Percentiles rank a stretch among this genome's conserved stretches.
Conservation (phyloP, 306 rosid species). For the Morella rubra region DNA sequence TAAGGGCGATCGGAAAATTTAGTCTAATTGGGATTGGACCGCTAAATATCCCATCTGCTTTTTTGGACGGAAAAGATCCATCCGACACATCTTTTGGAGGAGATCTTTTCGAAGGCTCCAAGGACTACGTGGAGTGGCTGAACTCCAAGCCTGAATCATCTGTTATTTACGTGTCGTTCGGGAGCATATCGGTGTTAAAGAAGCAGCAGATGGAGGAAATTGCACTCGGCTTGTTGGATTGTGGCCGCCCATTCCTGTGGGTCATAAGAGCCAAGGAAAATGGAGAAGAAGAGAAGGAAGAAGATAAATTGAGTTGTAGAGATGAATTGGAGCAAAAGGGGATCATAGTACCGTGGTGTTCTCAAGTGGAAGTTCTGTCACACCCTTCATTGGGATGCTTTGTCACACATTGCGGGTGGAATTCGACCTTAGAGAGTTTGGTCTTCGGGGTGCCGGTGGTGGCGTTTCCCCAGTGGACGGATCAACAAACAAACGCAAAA, state of each 20-base stretch:
- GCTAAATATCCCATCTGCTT: conserved; percentile 12
- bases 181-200: conserved; percentile 1
- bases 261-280: conserved; percentile 16
- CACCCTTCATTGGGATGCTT: conserved; percentile 1
- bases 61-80: conserved; percentile 5
- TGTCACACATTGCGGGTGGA: neutral
- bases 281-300: conserved; percentile 4
- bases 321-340: conserved; percentile 15
- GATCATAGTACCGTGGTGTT: neutral
- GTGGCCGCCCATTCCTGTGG: conserved; percentile 23
- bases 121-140: conserved; percentile 7
- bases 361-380: conserved; percentile 1
- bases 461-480: conserved; percentile 25
- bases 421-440: conserved; percentile 22
- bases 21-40: conserved; percentile 23
- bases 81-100: conserved; percentile 9
- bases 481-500: conserved; percentile 25
- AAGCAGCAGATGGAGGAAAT: conserved; percentile 19
- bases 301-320: conserved; percentile 15
- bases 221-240: conserved; percentile 6
- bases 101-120: neutral
- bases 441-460: conserved; percentile 20
- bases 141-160: conserved; percentile 13
- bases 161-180: conserved; percentile 21
- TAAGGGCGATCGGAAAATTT: conserved; percentile 22